Percentiles rank a stretch among this genome's conserved stretches.
Conservation (phyloP, 768 basidiomycete species). For the Saitozyma sp. region DNA sequence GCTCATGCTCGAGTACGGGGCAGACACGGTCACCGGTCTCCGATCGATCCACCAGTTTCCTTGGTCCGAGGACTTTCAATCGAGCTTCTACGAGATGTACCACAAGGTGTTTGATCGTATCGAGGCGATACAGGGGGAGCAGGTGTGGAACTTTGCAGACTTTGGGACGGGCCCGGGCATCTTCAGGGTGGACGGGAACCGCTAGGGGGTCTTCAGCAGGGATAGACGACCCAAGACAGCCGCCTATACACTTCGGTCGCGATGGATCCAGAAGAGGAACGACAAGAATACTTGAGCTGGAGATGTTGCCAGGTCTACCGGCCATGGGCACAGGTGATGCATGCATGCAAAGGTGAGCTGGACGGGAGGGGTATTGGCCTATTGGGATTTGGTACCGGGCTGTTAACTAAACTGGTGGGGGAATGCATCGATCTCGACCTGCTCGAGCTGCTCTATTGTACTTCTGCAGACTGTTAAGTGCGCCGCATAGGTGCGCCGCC, state of each 20-base stretch:
- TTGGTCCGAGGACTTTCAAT: conserved; percentile 38
- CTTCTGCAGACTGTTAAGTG: too few species aligned
- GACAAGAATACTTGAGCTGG: too few species aligned
- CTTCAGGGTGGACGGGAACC: conserved; percentile 36
- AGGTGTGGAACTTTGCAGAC: conserved; percentile 41
- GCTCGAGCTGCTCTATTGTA: too few species aligned
- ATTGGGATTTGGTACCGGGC: too few species aligned
- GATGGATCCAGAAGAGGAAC: conserved; percentile 16
- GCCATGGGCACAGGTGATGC: too few species aligned
- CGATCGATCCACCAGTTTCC: conserved; percentile 20
- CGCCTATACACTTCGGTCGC: conserved; percentile 25
- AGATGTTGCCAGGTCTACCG: too few species aligned
- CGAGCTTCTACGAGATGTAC: conserved; percentile 22
- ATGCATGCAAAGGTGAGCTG: too few species aligned
- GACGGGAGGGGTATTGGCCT: too few species aligned
- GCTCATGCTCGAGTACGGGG: conserved; percentile 33
- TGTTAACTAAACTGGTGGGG: too few species aligned
- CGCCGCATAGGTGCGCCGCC: too few species aligned
- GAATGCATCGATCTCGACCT: too few species aligned
- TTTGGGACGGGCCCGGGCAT: conserved; percentile 28
- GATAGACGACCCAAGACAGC: conserved; percentile 25
- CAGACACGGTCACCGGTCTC: conserved; percentile 26
- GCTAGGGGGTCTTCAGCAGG: conserved; percentile 31
- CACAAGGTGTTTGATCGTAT: conserved; percentile 32
- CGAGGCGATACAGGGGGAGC: conserved; percentile 27